phyloP scores from a whole-genome alignment of 2,329 filamentous ascomycete genomes.

The Arthrobotrys iridis region DNA sequence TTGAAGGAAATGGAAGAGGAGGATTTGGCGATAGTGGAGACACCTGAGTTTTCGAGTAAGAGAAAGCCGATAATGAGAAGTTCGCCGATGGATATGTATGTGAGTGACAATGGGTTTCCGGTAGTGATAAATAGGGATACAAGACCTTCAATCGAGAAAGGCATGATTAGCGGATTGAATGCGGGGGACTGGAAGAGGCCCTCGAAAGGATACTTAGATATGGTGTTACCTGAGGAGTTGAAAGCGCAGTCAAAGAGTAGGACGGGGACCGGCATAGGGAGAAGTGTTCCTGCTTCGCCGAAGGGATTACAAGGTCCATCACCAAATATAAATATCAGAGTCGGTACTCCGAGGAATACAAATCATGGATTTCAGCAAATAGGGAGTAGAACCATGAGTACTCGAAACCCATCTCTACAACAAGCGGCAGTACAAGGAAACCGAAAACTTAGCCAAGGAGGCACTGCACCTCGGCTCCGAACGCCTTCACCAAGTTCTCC shows the following conservation, averaged over 20 bases:
- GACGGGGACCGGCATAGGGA: not conserved
- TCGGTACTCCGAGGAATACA: not conserved
- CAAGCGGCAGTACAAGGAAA: not conserved
- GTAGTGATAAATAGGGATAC: not conserved
- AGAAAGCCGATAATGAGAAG: not conserved
- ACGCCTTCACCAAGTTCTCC: not conserved
- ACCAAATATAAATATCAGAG: not conserved
- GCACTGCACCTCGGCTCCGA: not conserved
- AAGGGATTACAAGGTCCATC: not conserved
- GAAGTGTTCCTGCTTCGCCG: not conserved
- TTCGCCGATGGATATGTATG: slow-evolving; percentile 7
- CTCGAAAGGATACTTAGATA: not conserved
- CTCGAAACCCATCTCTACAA: not conserved
- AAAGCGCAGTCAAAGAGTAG: not conserved
- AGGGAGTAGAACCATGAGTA: too few relatives aligned
- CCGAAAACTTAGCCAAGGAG: not conserved
- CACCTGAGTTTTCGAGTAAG: not conserved
- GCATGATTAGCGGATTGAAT: not conserved
- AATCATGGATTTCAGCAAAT: not conserved
- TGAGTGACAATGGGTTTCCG: not conserved
- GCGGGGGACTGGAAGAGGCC: not conserved
- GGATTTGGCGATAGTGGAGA: not conserved
- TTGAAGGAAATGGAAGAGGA: not conserved
- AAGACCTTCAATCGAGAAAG: not conserved
- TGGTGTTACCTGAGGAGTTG: not conserved